These are phyloP conservation scores for Cryptococcus deneoformans DNA, from an alignment of 1,284 basidiomycete species.

Conservation along the genomic window DNA sequence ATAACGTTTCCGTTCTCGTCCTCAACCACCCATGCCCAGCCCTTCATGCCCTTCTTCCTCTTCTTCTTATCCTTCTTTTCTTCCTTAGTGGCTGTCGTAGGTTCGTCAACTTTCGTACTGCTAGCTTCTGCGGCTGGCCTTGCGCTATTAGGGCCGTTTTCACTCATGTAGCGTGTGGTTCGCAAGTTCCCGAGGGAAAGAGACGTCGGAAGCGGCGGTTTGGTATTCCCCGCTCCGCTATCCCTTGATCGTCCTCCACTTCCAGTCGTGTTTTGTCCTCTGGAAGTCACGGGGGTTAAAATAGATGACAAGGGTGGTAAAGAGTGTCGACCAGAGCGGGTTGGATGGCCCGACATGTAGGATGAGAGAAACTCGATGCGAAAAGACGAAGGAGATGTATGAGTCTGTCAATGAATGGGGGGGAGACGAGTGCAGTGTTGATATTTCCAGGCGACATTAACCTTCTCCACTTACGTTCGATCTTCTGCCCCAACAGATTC, in stretches of 20 bases:
- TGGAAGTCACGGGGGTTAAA: not conserved
- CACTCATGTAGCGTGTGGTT: not conserved
- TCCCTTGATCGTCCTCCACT: not conserved
- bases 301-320: conserved; percentile 4
- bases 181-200: conserved; percentile 1
- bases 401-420: too few species aligned
- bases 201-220: not conserved
- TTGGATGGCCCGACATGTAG: not conserved
- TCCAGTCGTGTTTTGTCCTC: not conserved
- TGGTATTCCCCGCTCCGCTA: not conserved
- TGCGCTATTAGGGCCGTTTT: not conserved
- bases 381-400: too few species aligned
- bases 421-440: too few species aligned
- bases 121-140: not conserved
- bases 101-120: not conserved
- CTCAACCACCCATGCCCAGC: conserved; percentile 40
- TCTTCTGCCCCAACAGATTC: too few species aligned
- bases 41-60: conserved; percentile 44
- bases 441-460: too few species aligned
- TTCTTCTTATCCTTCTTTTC: conserved; percentile 24
- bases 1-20: conserved; percentile 40
- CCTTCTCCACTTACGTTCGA: too few species aligned
- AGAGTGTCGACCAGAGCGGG: conserved; percentile 10
- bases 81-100: not conserved
- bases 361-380: too few species aligned